Evolutionary conservation across 2,329 filamentous ascomycete genomes (phyloP), one percentile per base, ranked within the genome.

Genomic region (Epichloe coenophiala): DNA sequence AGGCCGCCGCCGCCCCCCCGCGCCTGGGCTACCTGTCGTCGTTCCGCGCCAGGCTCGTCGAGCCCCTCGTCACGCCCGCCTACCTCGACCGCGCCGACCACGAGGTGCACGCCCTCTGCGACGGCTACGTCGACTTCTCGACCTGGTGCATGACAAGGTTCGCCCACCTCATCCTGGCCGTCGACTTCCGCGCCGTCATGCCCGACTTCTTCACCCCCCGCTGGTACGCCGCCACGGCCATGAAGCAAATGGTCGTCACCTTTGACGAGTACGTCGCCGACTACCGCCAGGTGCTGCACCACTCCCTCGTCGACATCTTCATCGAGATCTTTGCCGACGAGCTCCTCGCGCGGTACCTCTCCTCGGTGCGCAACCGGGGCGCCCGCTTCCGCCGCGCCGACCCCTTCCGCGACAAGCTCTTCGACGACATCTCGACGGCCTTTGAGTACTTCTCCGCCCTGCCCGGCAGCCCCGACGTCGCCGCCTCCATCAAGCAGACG

Each of bases 231-330:
- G 80, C 82, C 60, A 88, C 84, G 40, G 84, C 86, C 51, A 91
- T 98, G 81, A 89, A 89, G 61, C 88, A 91, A 59, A 95, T 98
- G 73, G 85, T 89, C 45, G 88, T 85, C 27, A 98, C 93, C 0
- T 91, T 98, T 63, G 88, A 95, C 58, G 93, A 97, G 68, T 98
- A 98, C 69, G 78, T 97, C 59, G 71, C 77, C 61, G 91, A 98
- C 69, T 96, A 96, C 72, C 78, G 81, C 53, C 75, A 80, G 48
- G 85, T 94, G 19, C 77, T 96, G 31, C 88, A 96, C 69, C 84
- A 88, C 57, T 89, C 86, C 3, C 78, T 97, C 6, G 81, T 86
- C 51, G 91, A 96, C 63, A 89, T 97, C 59, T 84, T 98, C 57
- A 82, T 94, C 62, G 90, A 96, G 68, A 91, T 95, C 65, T 81